Evolutionary conservation across 352 stramenopile genomes (phyloP).

Genomic region (Phytophthora niederhauseri): DNA sequence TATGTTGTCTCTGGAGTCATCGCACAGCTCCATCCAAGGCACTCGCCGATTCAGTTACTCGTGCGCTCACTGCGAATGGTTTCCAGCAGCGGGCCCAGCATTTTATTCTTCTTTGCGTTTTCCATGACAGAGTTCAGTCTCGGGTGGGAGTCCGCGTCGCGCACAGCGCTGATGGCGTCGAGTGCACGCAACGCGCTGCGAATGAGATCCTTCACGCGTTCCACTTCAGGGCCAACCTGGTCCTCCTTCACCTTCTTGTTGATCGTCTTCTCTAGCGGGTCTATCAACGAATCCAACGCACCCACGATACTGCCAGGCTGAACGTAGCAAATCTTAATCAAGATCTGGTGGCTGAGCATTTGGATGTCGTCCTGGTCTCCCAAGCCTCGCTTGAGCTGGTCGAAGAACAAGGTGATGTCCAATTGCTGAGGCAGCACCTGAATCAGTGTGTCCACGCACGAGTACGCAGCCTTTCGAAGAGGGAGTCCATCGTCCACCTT

Average conservation of each 20-base stretch:
- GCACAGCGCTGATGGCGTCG: constrained; percentile 73
- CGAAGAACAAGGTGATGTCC: constrained; percentile 93
- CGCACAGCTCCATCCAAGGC: constrained; percentile 7
- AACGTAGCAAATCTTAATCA: constrained; percentile 93
- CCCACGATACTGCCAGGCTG: constrained; percentile 84
- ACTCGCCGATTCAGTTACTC: constrained; percentile 33
- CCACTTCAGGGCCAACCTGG: constrained; percentile 95
- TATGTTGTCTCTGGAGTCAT: constrained; percentile 1
- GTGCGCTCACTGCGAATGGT: constrained; percentile 64
- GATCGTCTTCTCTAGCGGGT: constrained; percentile 95
- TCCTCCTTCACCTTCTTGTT: constrained; percentile 97
- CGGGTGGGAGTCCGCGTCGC: constrained; percentile 75
- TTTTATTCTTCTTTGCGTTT: constrained; percentile 71
- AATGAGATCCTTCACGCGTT: constrained; percentile 97
- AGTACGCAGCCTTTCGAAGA: constrained; percentile 92
- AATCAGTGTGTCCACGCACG: constrained; percentile 96
- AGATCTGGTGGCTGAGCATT: constrained; percentile 96
- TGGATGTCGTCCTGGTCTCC: constrained; percentile 97
- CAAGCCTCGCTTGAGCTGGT: constrained; percentile 92
- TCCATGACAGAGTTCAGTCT: constrained; percentile 72
- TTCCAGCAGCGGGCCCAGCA: constrained; percentile 63
- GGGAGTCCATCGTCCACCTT: constrained; percentile 93
- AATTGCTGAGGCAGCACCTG: constrained; percentile 93
- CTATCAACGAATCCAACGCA: constrained; percentile 90
- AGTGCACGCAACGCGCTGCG: constrained; percentile 94